Evolutionary conservation across 192 early-diverging fungal genomes (phyloP).

Genomic region (Rhizophlyctis rosea): DNA sequence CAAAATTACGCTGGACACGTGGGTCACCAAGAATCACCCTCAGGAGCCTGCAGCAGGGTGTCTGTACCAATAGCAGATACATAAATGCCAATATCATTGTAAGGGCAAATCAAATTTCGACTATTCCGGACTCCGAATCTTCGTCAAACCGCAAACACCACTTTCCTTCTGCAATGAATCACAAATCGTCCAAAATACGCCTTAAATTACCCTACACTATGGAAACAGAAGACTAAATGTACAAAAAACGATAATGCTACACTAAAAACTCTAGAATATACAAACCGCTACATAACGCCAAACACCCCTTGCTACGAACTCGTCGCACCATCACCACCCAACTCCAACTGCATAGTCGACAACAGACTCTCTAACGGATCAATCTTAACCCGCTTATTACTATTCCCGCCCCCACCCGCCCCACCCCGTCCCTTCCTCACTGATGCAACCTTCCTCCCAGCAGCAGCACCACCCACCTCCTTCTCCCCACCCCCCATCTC

Average conservation of each 20-base stretch:
- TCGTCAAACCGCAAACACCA: not conserved
- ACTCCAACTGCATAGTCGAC: not conserved
- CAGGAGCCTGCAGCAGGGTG: not conserved
- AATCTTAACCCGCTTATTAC: conserved; percentile 14
- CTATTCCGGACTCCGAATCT: not conserved
- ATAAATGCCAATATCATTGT: no score
- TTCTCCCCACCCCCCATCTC: not conserved
- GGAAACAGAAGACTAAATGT: not conserved
- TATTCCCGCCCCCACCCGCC: not conserved
- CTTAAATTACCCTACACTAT: not conserved
- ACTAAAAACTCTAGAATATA: not conserved
- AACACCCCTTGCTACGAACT: not conserved
- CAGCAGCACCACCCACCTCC: not conserved
- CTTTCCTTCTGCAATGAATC: not conserved
- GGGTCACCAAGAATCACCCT: not conserved
- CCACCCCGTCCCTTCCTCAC: not conserved
- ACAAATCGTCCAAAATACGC: not conserved
- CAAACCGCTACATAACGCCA: not conserved
- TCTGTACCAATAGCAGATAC: no score
- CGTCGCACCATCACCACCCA: not conserved
- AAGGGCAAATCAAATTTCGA: not conserved
- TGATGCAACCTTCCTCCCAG: not conserved
- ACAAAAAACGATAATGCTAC: not conserved
- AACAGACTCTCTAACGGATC: conserved; percentile 21
- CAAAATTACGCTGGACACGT: no score